Evolutionary conservation across 1,284 basidiomycete species (phyloP), one percentile per base, ranked within the genome.

Genomic region (Cystobasidium slooffiae): DNA sequence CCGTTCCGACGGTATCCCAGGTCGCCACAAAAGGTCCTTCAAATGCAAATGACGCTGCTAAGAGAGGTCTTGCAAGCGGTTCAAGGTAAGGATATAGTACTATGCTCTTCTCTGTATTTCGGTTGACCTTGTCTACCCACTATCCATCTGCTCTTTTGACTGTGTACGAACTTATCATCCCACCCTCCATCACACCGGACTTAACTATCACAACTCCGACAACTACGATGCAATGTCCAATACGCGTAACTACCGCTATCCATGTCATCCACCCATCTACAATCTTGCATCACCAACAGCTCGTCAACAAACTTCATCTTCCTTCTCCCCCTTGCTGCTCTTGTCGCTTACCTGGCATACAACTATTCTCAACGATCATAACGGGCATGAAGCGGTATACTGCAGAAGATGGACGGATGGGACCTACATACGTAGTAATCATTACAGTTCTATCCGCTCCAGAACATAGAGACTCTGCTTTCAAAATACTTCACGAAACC

Each of bases 331-430:
- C 86, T 94, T 61, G 87, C 84, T 62, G 83, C 89, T 39, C 85
- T 94, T 63, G 90, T 87, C 76, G 91, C 85, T 59, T 93, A 92
- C 87, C 91, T 93, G 77, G 92, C 88, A 59, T 94, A 79, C 75
- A 43, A 64, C 20, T 70, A 44, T 22, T 64, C 67, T 12, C 61
- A 63, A 41, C 39, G 41, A 39, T 31, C 56, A 59, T 59, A 59
- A 37, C 14, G 9, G 46, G 37, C 16, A 18, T 31, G 31, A 31
- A 31, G 31, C 5, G 31, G 31, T 31, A 31, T 31, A 31, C 31
- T 31, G 5, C 2, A 31, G 31, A 31, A 31, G 31, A 5, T 31
- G 31, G 31, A 31, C 31, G 2, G 31, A 31, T 31, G 31, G 31
- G 5, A 31, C 2, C 1, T 31, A 31, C 31, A 31, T 31, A 31